Evolutionary conservation across 2,329 filamentous ascomycete genomes (phyloP), one percentile per base, ranked within the genome.

Genomic region (Scortechinia acanthostroma): DNA sequence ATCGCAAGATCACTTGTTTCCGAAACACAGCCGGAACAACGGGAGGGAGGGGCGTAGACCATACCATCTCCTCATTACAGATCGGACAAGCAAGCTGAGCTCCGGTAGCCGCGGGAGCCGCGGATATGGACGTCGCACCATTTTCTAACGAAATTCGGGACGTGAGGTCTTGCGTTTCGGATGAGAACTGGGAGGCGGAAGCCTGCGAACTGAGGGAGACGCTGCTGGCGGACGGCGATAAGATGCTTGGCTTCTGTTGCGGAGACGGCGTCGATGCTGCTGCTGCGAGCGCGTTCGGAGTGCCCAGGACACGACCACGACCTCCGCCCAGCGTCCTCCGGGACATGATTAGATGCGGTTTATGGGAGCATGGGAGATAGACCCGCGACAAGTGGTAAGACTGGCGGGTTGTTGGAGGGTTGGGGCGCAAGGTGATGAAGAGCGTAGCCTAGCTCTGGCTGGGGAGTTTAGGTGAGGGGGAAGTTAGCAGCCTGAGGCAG

Each of bases 51-150:
- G n/a, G 25, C 10, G 25, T n/a, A 30, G 17, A 40, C 19, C 57
- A 51, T 67, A 85, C 83, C 84, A 88, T 88, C 60, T 86, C 83
- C 64, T 88, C 84, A 55, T 75, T 84, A 63, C 84, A 88, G 56
- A 88, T 88, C 42, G 84, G 84, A 59, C 84, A 88, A 49, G 81
- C 74, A 51, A 88, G 73, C 59, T 76, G 72, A 74, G 53, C 73
- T 78, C 49, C 73, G 44, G 74, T 71, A 16, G 71, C 69, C 43
- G 74, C 70, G 5, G 68, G 62, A 21, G 64, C 54, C 22, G 53
- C 35, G 45, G 37, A 15, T 45, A 66, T 64, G 42, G 69, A 69
- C 55, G 70, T 65, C 33, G 71, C 71, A 49, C 73, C 70, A 66
- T 77, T 74, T 35, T 77, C 77, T 43, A 83, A 60, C n/a, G 77